Conservation (phyloP, 139 green algal genomes). For the Chlorella vulgaris region DNA sequence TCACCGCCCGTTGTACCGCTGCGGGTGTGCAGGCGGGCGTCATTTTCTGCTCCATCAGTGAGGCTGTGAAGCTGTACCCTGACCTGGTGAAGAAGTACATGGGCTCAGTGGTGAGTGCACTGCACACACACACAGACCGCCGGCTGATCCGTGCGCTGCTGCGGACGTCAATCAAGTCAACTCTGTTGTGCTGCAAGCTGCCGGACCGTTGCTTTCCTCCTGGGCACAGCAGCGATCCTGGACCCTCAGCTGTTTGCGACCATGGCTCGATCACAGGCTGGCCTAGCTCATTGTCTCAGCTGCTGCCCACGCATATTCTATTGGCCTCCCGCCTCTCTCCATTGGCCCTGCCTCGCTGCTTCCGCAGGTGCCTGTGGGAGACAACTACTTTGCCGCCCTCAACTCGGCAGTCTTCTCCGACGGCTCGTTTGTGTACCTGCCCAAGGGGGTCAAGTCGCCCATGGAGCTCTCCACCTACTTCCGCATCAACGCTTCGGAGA, state of each 20-base stretch:
- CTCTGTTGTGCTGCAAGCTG: too few relatives aligned
- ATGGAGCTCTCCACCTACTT: slow-evolving; percentile 99
- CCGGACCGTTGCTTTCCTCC: too few relatives aligned
- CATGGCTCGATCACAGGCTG: too few relatives aligned
- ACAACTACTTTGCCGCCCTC: slow-evolving; percentile 99
- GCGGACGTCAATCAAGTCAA: too few relatives aligned
- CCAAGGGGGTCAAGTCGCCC: slow-evolving; percentile 93
- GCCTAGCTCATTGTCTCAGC: too few relatives aligned
- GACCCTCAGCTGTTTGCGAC: too few relatives aligned
- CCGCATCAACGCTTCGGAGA: slow-evolving; percentile 97
- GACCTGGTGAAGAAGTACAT: slow-evolving; percentile 95
- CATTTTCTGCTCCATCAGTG: slow-evolving; percentile 97
- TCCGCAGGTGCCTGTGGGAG: slow-evolving; percentile 83
- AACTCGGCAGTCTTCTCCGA: slow-evolving; percentile 98
- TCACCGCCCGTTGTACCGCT: too few relatives aligned
- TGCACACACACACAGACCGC: too few relatives aligned
- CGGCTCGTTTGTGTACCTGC: slow-evolving; percentile 98
- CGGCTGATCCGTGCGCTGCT: too few relatives aligned
- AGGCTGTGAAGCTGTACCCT: slow-evolving; percentile 95
- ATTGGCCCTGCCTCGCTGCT: neutral
- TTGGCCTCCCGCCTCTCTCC: too few relatives aligned
- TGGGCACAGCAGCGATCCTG: too few relatives aligned
- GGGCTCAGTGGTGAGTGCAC: slow-evolving; percentile 77
- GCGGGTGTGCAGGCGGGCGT: slow-evolving; percentile 86
- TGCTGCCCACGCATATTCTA: too few relatives aligned